A percentile compares a stretch with the other conserved stretches of the same genome.
These are phyloP conservation scores for Pyracantha coccinea DNA, from an alignment of 331 rosid species.

Conservation along the genomic window DNA sequence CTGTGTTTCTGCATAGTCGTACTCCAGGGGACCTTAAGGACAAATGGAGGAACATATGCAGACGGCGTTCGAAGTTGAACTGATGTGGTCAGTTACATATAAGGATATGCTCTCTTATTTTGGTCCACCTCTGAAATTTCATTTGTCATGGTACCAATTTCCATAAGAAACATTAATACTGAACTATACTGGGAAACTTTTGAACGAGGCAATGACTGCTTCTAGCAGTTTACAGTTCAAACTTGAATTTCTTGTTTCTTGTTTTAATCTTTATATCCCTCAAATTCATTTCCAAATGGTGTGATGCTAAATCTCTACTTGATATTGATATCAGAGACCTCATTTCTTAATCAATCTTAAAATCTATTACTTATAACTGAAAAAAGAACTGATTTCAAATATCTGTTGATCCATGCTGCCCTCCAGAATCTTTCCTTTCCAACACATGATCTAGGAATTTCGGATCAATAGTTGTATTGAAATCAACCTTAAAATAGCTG, in stretches of 20 bases:
- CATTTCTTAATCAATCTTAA: no score
- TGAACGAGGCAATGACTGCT: not conserved
- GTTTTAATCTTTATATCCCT: not conserved
- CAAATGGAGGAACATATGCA: conserved; percentile 63
- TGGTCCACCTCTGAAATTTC: not conserved
- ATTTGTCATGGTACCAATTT: not conserved
- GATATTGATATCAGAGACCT: not conserved
- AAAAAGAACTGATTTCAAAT: not conserved
- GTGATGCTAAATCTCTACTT: not conserved
- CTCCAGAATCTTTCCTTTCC: not conserved
- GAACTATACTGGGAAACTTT: not conserved
- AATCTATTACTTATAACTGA: not conserved
- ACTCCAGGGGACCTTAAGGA: conserved; percentile 50
- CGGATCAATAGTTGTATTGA: not conserved
- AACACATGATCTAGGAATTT: not conserved
- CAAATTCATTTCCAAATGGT: not conserved
- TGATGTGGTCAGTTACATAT: conserved; percentile 9
- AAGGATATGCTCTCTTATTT: not conserved
- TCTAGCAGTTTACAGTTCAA: not conserved
- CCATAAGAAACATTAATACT: not conserved
- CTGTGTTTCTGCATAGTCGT: conserved; percentile 33
- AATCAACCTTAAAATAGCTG: not conserved
- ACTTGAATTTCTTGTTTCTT: not conserved
- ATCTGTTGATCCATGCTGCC: not conserved
- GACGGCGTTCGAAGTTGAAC: conserved; percentile 13